A percentile compares a stretch with the other conserved stretches of the same genome.
Conservation (phyloP, 2,329 filamentous ascomycete genomes). For the Ascochyta pisi region DNA sequence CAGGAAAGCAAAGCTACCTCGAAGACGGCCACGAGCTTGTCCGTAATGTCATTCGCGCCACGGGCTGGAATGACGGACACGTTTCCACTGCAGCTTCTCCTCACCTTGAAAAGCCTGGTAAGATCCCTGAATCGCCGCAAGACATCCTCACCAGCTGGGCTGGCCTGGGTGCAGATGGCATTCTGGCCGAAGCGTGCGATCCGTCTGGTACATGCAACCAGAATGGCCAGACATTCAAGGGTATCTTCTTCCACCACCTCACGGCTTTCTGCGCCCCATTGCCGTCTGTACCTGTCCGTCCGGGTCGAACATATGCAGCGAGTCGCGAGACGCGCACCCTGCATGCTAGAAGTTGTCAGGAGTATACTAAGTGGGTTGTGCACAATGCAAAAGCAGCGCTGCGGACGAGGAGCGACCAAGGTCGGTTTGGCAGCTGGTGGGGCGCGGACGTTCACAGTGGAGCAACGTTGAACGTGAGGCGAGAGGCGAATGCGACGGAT, state of each 20-base stretch:
- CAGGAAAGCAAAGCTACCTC: slow-evolving; percentile 73
- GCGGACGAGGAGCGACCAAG: slow-evolving; percentile 68
- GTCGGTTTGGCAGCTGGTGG: slow-evolving; percentile 91
- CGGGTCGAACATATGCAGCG: slow-evolving; percentile 54
- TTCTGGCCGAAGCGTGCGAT: slow-evolving; percentile 87
- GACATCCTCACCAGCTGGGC: slow-evolving; percentile 60
- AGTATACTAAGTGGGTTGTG: slow-evolving; percentile 76
- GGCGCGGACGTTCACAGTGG: slow-evolving; percentile 44
- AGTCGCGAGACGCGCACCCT: slow-evolving; percentile 28
- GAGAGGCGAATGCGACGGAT: slow-evolving; percentile 15
- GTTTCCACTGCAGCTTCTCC: background rate
- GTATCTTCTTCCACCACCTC: slow-evolving; percentile 92
- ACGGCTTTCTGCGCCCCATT: slow-evolving; percentile 77
- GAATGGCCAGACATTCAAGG: slow-evolving; percentile 89
- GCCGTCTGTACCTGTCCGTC: slow-evolving; percentile 52
- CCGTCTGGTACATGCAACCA: slow-evolving; percentile 76
- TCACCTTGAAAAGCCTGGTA: background rate
- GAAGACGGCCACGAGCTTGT: slow-evolving; percentile 81
- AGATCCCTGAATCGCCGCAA: slow-evolving; percentile 13
- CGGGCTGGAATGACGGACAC: slow-evolving; percentile 67
- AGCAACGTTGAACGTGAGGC: background rate
- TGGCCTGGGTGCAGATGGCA: slow-evolving; percentile 78
- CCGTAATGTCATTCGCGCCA: slow-evolving; percentile 75
- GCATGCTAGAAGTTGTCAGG: slow-evolving; percentile 68
- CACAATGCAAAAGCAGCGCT: slow-evolving; percentile 80